A percentile compares a stretch with the other conserved stretches of the same genome.
These are phyloP conservation scores for Diaporthe longicolla DNA, from an alignment of 2,329 filamentous ascomycete species.

Conservation along the genomic window DNA sequence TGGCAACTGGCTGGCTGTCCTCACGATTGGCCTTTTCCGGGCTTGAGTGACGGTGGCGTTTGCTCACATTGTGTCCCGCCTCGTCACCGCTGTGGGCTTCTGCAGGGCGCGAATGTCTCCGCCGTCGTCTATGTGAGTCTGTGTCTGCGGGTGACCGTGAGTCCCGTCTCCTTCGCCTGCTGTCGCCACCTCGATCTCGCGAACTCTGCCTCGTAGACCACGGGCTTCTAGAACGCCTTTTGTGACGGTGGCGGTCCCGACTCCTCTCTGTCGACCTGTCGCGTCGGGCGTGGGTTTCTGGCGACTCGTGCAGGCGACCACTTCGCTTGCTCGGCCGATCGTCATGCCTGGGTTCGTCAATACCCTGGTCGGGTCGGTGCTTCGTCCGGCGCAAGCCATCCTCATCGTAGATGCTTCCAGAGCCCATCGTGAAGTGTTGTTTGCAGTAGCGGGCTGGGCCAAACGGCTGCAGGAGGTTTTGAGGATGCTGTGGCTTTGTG, in stretches of 20 bases:
- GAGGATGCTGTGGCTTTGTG: not conserved
- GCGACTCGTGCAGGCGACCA: constrained; percentile 20
- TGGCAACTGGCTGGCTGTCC: constrained; percentile 32
- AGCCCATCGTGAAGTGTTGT: constrained; percentile 27
- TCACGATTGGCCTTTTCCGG: not conserved
- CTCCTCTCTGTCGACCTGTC: constrained; percentile 31
- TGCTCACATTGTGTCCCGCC: constrained; percentile 3
- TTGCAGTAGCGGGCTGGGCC: not conserved
- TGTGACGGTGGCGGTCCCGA: constrained; percentile 28
- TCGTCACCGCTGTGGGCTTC: constrained; percentile 8
- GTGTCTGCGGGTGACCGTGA: constrained; percentile 26
- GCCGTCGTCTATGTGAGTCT: constrained; percentile 34
- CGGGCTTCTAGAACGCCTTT: constrained; percentile 39
- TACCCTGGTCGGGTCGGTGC: constrained; percentile 13
- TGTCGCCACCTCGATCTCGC: constrained; percentile 16
- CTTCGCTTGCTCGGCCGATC: constrained; percentile 30
- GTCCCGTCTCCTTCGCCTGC: constrained; percentile 23
- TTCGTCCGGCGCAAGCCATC: constrained; percentile 2
- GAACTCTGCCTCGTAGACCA: constrained; percentile 23
- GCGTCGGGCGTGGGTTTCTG: constrained; percentile 31
- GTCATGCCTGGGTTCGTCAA: constrained; percentile 20
- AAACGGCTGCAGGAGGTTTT: not conserved
- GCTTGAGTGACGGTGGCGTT: not conserved
- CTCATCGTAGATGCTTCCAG: constrained; percentile 18
- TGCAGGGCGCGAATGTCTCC: not conserved